These are phyloP conservation scores for Anthracocystis walkeri DNA, from an alignment of 1,284 basidiomycete genomes.

Conservation along the genomic window DNA sequence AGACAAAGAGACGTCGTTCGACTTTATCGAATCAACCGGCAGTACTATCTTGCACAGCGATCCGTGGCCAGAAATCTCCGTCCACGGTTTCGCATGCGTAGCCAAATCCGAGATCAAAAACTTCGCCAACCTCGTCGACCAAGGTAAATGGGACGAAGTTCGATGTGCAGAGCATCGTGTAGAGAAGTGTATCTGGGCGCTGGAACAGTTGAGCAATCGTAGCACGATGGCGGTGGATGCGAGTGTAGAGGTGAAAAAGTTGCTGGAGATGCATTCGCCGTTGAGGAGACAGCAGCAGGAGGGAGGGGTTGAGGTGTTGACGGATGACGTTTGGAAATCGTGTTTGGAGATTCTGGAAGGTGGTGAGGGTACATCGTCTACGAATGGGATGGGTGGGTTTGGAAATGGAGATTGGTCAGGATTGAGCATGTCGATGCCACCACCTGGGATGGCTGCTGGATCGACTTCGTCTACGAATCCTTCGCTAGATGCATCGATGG, in stretches of 20 bases:
- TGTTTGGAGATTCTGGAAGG: constrained; percentile 30
- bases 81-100: constrained; percentile 26
- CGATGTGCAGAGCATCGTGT: constrained; percentile 24
- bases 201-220: constrained; percentile 40
- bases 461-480: neutral
- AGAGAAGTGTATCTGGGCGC: constrained; percentile 44
- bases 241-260: constrained; percentile 18
- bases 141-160: constrained; percentile 28
- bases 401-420: neutral
- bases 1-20: constrained; percentile 12
- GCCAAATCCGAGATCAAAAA: constrained; percentile 43
- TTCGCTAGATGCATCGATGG: neutral
- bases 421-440: constrained; percentile 1
- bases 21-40: constrained; percentile 29
- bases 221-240: constrained; percentile 37
- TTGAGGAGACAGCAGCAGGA: constrained; percentile 6
- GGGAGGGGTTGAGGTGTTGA: constrained; percentile 6
- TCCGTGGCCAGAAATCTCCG: constrained; percentile 45
- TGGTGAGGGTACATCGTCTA: neutral
- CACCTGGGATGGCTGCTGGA: neutral
- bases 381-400: constrained; percentile 1
- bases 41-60: constrained; percentile 40
- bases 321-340: constrained; percentile 39
- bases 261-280: constrained; percentile 32
- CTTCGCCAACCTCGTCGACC: constrained; percentile 8